phyloP scores from a whole-genome alignment of 108 stramenopile genomes.

The Skeletonema tropicum region DNA sequence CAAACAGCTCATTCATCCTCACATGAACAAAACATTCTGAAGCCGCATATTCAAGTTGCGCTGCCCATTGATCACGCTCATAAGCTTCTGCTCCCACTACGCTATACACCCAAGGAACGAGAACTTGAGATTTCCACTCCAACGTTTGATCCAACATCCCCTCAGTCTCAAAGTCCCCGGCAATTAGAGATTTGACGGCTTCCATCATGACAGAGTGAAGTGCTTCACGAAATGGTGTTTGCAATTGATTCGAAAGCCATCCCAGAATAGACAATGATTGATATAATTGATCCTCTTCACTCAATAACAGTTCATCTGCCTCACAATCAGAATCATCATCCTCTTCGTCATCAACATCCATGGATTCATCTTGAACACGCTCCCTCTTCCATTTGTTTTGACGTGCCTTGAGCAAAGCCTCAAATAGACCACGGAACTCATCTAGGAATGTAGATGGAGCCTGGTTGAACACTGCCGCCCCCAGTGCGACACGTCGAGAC shows the following conservation, averaged over 20 bases:
- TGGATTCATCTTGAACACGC: neutral
- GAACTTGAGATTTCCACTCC: slow-evolving; percentile 53
- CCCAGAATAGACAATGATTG: slow-evolving; percentile 49
- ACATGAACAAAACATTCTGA: slow-evolving; percentile 68
- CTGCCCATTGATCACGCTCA: slow-evolving; percentile 46
- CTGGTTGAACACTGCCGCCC: slow-evolving; percentile 66
- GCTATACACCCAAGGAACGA: slow-evolving; percentile 55
- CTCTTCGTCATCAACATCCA: slow-evolving; percentile 42
- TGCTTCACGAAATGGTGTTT: slow-evolving; percentile 50
- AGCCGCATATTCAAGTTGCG: slow-evolving; percentile 48
- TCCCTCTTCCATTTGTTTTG: slow-evolving; percentile 39
- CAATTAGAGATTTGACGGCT: slow-evolving; percentile 45
- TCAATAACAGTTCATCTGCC: neutral
- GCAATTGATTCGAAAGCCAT: slow-evolving; percentile 60
- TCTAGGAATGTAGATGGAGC: slow-evolving; percentile 41
- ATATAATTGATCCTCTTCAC: slow-evolving; percentile 46
- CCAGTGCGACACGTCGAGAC: slow-evolving; percentile 56
- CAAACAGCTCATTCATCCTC: slow-evolving; percentile 76
- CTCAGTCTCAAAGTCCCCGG: slow-evolving; percentile 58
- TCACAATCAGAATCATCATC: slow-evolving; percentile 12
- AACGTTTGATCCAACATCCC: slow-evolving; percentile 46
- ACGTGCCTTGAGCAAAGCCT: slow-evolving; percentile 41
- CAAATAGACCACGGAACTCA: slow-evolving; percentile 54
- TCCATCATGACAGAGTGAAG: slow-evolving; percentile 51
- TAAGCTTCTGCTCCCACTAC: slow-evolving; percentile 46